These are phyloP conservation scores for Gyrodon lividus DNA, from an alignment of 768 basidiomycete genomes.

Conservation along the genomic window DNA sequence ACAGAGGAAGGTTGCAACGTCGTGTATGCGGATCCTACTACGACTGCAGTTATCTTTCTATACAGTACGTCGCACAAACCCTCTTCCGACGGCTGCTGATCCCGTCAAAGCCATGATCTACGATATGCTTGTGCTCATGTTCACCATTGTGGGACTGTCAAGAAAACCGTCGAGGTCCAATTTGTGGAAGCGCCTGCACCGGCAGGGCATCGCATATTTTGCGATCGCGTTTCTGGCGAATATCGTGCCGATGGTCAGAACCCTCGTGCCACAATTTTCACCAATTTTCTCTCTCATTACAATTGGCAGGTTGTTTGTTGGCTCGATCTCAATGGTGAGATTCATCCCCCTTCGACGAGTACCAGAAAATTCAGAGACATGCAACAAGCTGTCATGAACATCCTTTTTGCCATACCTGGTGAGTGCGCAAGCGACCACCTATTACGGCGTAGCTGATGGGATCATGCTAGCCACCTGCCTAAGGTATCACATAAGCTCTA, in stretches of 20 bases:
- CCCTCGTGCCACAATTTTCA: too few species aligned
- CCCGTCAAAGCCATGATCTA: constrained; percentile 15
- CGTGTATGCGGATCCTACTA: background rate
- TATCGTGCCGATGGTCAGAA: background rate
- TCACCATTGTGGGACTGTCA: constrained; percentile 17
- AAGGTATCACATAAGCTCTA: background rate
- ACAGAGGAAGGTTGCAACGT: constrained; percentile 4
- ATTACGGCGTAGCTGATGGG: background rate
- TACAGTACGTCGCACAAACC: constrained; percentile 15
- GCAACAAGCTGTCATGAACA: background rate
- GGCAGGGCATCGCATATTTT: constrained; percentile 23
- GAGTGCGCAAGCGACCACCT: background rate
- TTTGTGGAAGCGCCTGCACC: constrained; percentile 9
- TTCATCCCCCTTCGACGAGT: background rate
- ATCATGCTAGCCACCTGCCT: background rate
- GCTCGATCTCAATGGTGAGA: constrained; percentile 3
- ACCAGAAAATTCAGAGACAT: background rate
- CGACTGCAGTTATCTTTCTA: constrained; percentile 4
- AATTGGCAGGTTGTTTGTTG: background rate
- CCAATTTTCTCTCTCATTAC: background rate
- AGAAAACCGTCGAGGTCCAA: constrained; percentile 8
- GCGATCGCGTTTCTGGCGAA: constrained; percentile 15
- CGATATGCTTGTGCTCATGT: constrained; percentile 18
- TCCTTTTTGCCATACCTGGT: constrained; percentile 3
- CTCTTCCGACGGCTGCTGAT: background rate